phyloP scores from a whole-genome alignment of 768 basidiomycete genomes.

The Galerina sulciceps region DNA sequence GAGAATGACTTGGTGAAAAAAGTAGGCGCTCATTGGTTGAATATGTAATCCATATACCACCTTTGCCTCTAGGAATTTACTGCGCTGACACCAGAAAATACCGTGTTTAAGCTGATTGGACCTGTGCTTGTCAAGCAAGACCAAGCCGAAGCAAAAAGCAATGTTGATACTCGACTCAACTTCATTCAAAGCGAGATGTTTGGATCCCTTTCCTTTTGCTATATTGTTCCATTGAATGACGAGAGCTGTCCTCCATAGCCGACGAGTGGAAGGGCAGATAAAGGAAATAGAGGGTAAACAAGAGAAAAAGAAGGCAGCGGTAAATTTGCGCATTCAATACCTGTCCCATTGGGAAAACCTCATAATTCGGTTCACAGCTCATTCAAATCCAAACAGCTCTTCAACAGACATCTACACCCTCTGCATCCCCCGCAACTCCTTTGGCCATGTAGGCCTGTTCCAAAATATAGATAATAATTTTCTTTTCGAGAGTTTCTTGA shows the following conservation, averaged over 20 bases:
- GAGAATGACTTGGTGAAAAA: conserved; percentile 95
- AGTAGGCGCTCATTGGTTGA: conserved; percentile 39
- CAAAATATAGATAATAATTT: neutral
- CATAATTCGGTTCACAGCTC: conserved; percentile 45
- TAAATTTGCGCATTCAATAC: conserved; percentile 31
- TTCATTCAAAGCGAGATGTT: conserved; percentile 91
- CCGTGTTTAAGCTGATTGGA: conserved; percentile 89
- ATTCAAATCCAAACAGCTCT: conserved; percentile 68
- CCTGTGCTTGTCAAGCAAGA: conserved; percentile 92
- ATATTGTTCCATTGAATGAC: neutral
- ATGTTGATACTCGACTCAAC: conserved; percentile 88
- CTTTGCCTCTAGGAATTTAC: conserved; percentile 72
- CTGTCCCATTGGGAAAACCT: conserved; percentile 2
- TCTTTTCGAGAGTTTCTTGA: neutral
- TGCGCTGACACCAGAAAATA: conserved; percentile 72
- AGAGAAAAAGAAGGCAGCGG: conserved; percentile 86
- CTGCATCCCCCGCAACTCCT: neutral
- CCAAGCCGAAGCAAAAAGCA: conserved; percentile 80
- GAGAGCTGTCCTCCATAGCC: conserved; percentile 22
- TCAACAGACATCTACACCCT: conserved; percentile 23
- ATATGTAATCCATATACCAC: neutral
- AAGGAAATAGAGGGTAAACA: conserved; percentile 77
- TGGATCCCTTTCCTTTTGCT: conserved; percentile 27
- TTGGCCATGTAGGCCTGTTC: neutral
- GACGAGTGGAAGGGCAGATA: conserved; percentile 79